Evolutionary conservation across 148 eudicot genomes (phyloP), one percentile per base, ranked within the genome.

Genomic region (Rhododendron vialii): DNA sequence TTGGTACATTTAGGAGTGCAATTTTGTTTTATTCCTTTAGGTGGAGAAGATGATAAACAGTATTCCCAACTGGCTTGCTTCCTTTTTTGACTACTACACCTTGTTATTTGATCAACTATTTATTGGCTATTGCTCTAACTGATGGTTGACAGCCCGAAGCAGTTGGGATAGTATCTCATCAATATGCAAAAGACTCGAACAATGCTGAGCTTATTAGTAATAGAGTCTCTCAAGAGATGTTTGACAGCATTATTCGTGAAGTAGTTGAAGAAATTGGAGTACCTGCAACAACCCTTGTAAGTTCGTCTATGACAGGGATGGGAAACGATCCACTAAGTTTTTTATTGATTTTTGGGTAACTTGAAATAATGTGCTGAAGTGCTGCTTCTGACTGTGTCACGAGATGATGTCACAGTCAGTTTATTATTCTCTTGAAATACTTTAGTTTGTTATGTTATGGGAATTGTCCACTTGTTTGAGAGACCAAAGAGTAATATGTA

Each of bases 181-280:
- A 80, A 12, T 74, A 4, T 85, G 87, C 71, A 61, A 67, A 84
- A 59, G 91, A 87, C 73, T 69, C 22, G 76, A 48, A 61, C 63
- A 88, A 89, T 74, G 26, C 85, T 41, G 89, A 91, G 67, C 78
- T 78, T 57, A 65, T 89, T 51, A 91, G 90, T 65, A 85, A 47
- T 78, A 92, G 85, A 87, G 89, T 95, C 87, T 92, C 96, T 69
- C 91, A 91, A 82, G 99, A 98, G 92, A 98, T 98, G 99, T 98
- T 95, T 89, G 93, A 92, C 87, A 98, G 98, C 88, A 95, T 98
- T 84, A 85, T 91, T 78, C 95, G 95, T 85, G 99, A 95, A 91
- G 96, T 93, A 36, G 98, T 95, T 74, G 99, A 98, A 89, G 99
- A 98, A 92, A 94, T 93, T 90, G 99, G 99, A 83, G 94, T 94